phyloP scores from a whole-genome alignment of 1,139 yeast species.

The Suhomyces bribrorum region DNA sequence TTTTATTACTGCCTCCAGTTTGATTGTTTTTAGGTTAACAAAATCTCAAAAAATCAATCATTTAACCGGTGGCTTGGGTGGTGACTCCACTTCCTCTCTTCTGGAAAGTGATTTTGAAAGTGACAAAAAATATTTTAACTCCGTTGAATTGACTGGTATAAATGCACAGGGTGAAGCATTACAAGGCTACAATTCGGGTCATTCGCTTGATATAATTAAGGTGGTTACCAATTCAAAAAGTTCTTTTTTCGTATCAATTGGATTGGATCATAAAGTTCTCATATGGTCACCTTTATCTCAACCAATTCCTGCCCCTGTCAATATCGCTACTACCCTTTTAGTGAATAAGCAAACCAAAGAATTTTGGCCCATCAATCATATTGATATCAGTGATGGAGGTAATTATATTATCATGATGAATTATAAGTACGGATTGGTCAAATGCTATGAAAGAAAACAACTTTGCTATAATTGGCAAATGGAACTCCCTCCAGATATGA shows the following conservation, averaged over 20 bases:
- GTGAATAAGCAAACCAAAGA: slow-evolving; percentile 37
- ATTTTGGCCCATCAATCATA: slow-evolving; percentile 69
- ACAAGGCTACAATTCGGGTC: slow-evolving; percentile 38
- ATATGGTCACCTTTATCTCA: slow-evolving; percentile 71
- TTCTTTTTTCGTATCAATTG: slow-evolving; percentile 67
- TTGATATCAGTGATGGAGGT: slow-evolving; percentile 62
- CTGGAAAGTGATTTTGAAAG: slow-evolving; percentile 21
- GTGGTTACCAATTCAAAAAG: slow-evolving; percentile 55
- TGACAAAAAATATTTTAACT: slow-evolving; percentile 29
- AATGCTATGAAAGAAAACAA: slow-evolving; percentile 58
- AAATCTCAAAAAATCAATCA: slow-evolving; percentile 5
- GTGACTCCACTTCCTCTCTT: slow-evolving; percentile 6
- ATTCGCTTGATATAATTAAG: slow-evolving; percentile 62
- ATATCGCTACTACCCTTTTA: slow-evolving; percentile 43
- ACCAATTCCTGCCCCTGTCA: slow-evolving; percentile 31
- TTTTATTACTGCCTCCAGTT: slow-evolving; percentile 31
- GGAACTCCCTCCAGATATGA: slow-evolving; percentile 21
- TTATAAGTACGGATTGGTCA: slow-evolving; percentile 46
- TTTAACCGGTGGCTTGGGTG: not conserved
- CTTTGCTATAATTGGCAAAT: slow-evolving; percentile 58
- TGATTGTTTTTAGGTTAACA: slow-evolving; percentile 30
- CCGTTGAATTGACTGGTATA: slow-evolving; percentile 48
- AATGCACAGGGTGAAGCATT: not conserved
- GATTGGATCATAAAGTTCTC: slow-evolving; percentile 68
- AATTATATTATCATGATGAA: slow-evolving; percentile 60